Base-by-base conservation (phyloP, 371 early-diverging fungal genomes). In the Mortierella sp. region DNA sequence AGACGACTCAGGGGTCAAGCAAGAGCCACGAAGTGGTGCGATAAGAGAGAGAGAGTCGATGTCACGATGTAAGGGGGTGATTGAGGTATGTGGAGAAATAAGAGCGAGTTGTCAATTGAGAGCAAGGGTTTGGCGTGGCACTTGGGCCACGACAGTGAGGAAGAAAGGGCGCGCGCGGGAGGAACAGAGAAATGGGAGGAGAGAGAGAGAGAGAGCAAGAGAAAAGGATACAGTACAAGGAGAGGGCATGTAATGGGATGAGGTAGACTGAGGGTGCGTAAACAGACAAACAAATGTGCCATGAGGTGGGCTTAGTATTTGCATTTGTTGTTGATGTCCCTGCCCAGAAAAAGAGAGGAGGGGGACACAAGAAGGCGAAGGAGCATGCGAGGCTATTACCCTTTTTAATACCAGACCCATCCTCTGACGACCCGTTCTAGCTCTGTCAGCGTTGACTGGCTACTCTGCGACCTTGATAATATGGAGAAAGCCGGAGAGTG, bases 81-180 rank as follows among this genome's bases (percentile, higher is more conserved):
- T 1, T 29, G 44, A 21, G 27, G 8, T 46, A 16, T 75, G 75
- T 63, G 63, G 75, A 75, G 75, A 60, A 74, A 72, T 29, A 51
- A 55, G n/a, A 65, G 65, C 29, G 54, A 75, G 55, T 2, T 46
- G 46, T 32, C 44, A 38, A 63, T 60, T 60, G 75, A 63, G 65
- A 75, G 75, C 68, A 75, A 68, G 75, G 75, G 75, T 51, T 38
- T 35, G 75, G 44, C 65, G 70, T 68, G 35, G 35, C 70, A 68
- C 51, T 51, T 18, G 21, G 51, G 18, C 18, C 51, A 51, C 16
- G 70, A 43, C 24, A 55, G 32, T 3, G 41, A 27, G 49, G 55
- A 65, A n/a, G 24, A 48, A 27, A 41, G 35, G 51, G 48, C 21
- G 65, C 38, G 24, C 6, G 16, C 8, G 41, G 18, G 41, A 29